Percentiles rank a stretch among this genome's conserved stretches.
Conservation (phyloP, 192 early-diverging fungal species). For the Coemansia sp. region DNA sequence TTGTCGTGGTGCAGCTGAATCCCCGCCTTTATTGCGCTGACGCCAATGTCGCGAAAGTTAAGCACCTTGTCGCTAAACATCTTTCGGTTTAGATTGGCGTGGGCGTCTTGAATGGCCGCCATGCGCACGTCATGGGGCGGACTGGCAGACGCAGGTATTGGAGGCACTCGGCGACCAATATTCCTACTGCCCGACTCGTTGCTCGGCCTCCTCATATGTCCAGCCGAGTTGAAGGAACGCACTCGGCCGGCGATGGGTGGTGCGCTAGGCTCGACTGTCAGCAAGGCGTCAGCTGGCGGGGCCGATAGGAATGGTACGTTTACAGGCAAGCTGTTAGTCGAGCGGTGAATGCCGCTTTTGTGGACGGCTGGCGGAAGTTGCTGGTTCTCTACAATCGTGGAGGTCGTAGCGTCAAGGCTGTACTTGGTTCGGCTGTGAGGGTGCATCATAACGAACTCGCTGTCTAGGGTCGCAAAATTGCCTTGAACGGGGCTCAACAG, state of each 20-base stretch:
- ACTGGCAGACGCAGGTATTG: conserved; percentile 4
- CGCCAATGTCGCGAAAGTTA: conserved; percentile 51
- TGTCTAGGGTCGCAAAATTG: conserved; percentile 10
- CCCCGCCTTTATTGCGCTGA: conserved; percentile 37
- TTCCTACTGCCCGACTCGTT: not conserved
- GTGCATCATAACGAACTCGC: not conserved
- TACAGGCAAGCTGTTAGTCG: conserved; percentile 26
- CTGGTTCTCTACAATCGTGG: conserved; percentile 1
- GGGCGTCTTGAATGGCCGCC: conserved; percentile 32
- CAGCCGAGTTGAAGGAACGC: conserved; percentile 25
- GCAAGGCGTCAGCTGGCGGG: conserved; percentile 9
- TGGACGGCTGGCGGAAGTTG: conserved; percentile 14
- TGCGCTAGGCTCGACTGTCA: conserved; percentile 24
- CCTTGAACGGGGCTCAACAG: conserved; percentile 13
- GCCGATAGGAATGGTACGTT: conserved; percentile 27
- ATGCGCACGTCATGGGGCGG: conserved; percentile 28
- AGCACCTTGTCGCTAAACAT: conserved; percentile 48
- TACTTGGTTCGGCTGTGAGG: conserved; percentile 17
- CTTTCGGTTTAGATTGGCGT: conserved; percentile 13
- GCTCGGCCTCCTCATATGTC: conserved; percentile 10
- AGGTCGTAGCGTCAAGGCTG: conserved; percentile 8
- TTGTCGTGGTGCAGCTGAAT: conserved; percentile 20
- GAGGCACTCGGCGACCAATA: not conserved
- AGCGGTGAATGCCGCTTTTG: conserved; percentile 22
- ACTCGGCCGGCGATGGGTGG: conserved; percentile 28